A percentile compares a stretch with the other conserved stretches of the same genome.
phyloP scores from a whole-genome alignment of 495 filamentous ascomycete species.

The Penicillium steckii region DNA sequence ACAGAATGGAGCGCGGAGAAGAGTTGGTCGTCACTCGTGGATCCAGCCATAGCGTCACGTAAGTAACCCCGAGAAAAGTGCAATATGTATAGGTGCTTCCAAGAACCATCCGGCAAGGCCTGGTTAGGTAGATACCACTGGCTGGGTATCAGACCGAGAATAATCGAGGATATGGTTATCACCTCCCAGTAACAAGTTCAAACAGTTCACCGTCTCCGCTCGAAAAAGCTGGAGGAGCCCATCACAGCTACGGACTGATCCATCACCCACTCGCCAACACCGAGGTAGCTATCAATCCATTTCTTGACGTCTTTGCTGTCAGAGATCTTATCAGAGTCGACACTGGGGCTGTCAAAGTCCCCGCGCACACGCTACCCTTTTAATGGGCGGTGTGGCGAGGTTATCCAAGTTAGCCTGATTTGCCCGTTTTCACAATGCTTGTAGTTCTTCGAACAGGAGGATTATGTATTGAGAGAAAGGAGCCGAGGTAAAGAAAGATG shows the following conservation, averaged over 20 bases:
- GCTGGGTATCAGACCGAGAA: conserved; percentile 3
- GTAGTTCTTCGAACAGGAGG: not conserved
- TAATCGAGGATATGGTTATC: conserved; percentile 3
- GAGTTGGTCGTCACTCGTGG: conserved; percentile 21
- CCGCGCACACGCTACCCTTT: conserved; percentile 34
- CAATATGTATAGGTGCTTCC: not conserved
- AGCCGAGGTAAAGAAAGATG: not conserved
- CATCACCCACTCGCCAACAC: conserved; percentile 96
- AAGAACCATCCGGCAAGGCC: not conserved
- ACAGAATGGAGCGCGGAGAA: conserved; percentile 13
- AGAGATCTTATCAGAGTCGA: conserved; percentile 81
- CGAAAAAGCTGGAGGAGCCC: conserved; percentile 84
- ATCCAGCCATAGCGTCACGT: conserved; percentile 6
- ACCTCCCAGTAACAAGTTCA: not conserved
- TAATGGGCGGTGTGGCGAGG: conserved; percentile 32
- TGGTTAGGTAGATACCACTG: not conserved
- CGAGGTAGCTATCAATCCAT: conserved; percentile 94
- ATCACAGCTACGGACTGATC: conserved; percentile 92
- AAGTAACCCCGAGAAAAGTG: not conserved
- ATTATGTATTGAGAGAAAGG: not conserved
- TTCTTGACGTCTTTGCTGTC: conserved; percentile 83
- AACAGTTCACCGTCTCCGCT: conserved; percentile 68
- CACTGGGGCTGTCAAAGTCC: conserved; percentile 64
- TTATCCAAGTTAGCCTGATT: conserved; percentile 30
- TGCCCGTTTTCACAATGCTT: no score